phyloP scores from a whole-genome alignment of 768 basidiomycete genomes.

The Pleurotus eryngii region DNA sequence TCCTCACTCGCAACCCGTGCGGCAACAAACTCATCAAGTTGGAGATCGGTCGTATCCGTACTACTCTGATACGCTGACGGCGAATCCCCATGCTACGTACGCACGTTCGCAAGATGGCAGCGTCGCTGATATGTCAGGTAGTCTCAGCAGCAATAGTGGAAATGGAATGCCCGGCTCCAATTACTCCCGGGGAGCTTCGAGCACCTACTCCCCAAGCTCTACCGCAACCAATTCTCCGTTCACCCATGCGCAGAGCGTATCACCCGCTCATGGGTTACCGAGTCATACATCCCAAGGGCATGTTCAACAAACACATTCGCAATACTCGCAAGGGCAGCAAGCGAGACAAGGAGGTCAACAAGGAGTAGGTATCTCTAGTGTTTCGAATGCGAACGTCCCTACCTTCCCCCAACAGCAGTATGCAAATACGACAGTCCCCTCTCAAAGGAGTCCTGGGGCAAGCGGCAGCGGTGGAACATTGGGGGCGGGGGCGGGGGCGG shows the following conservation, averaged over 20 bases:
- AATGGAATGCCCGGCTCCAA: neutral
- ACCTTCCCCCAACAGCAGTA: neutral
- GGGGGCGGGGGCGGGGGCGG: neutral
- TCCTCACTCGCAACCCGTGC: neutral
- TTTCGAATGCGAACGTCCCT: neutral
- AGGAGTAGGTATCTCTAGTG: neutral
- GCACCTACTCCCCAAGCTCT: constrained; percentile 4
- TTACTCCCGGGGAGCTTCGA: neutral
- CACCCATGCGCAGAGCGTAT: constrained; percentile 3
- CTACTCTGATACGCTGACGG: neutral
- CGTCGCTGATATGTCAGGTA: neutral
- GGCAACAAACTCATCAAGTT: neutral
- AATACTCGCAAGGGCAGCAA: neutral
- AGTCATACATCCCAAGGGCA: neutral
- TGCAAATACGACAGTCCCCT: neutral
- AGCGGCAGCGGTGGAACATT: neutral
- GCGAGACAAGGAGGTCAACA: neutral
- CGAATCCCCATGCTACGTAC: neutral
- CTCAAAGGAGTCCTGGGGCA: neutral
- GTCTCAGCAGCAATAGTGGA: neutral
- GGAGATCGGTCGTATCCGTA: neutral
- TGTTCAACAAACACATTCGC: neutral
- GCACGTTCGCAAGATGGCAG: neutral
- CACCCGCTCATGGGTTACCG: neutral
- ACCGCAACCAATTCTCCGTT: constrained; percentile 1